Conservation (phyloP, 129 eudicot genomes). For the Flaveria linearis region DNA sequence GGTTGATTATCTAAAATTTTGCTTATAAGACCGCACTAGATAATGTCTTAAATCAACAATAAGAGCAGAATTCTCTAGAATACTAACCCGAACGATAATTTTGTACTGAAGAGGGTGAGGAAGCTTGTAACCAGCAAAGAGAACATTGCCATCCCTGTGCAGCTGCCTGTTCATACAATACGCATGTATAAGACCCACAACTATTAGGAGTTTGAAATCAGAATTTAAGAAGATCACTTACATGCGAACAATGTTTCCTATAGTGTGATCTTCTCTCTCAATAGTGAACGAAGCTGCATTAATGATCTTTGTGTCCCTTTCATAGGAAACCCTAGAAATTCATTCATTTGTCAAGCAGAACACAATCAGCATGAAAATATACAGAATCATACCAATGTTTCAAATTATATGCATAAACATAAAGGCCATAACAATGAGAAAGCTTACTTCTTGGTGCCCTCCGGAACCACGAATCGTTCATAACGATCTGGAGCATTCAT, state of each 20-base stretch:
- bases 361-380: constrained; percentile 5
- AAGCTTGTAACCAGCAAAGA: constrained; percentile 95
- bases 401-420: constrained; percentile 2
- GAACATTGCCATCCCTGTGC: constrained; percentile 90
- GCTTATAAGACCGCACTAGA: not conserved
- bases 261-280: constrained; percentile 94
- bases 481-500: constrained; percentile 94
- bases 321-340: constrained; percentile 79
- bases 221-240: constrained; percentile 29
- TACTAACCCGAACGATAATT: constrained; percentile 80
- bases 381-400: not conserved
- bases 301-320: constrained; percentile 92
- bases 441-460: constrained; percentile 73
- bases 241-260: constrained; percentile 95
- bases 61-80: not conserved
- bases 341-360: constrained; percentile 14
- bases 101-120: constrained; percentile 99
- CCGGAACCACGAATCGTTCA: constrained; percentile 88
- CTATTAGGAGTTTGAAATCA: constrained; percentile 6
- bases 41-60: not conserved
- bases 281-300: constrained; percentile 89
- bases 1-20: constrained; percentile 3
- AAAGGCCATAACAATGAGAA: constrained; percentile 7
- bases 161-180: constrained; percentile 61
- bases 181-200: not conserved